Conservation (phyloP, 176 grass and related monocot species). For the Hsuehochloa calcarea region DNA sequence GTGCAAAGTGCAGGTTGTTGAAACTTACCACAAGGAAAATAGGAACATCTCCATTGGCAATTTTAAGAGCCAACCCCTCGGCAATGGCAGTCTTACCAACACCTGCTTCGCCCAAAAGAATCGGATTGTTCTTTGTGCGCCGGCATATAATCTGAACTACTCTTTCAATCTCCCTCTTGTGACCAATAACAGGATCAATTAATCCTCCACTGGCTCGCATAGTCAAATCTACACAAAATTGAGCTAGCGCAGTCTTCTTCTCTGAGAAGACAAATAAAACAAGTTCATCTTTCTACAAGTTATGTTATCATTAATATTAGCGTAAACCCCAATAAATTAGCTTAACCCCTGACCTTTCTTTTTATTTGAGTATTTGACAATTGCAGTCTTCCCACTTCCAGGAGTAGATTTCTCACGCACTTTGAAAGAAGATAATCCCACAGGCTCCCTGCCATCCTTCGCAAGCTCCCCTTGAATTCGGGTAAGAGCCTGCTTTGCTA, state of each 20-base stretch:
- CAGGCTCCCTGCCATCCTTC: conserved; percentile 72
- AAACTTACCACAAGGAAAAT: conserved; percentile 69
- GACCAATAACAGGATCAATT: conserved; percentile 95
- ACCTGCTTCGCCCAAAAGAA: conserved; percentile 98
- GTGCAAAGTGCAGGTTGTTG: not conserved
- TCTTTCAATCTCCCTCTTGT: conserved; percentile 75
- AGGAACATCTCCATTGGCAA: conserved; percentile 70
- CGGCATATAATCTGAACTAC: conserved; percentile 95
- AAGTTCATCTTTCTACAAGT: not conserved
- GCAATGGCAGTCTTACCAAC: conserved; percentile 97
- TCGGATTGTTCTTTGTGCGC: conserved; percentile 95
- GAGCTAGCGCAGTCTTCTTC: conserved; percentile 74
- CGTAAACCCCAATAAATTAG: conserved; percentile 12
- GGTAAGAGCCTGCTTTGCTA: conserved; percentile 63
- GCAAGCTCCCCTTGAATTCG: conserved; percentile 69
- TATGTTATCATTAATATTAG: conserved; percentile 4
- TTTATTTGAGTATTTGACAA: conserved; percentile 70
- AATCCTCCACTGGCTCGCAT: conserved; percentile 72
- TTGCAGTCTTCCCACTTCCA: conserved; percentile 51
- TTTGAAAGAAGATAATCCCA: conserved; percentile 54
- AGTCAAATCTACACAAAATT: conserved; percentile 96
- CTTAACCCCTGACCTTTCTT: conserved; percentile 60
- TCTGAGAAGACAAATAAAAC: conserved; percentile 50
- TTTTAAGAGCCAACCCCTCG: conserved; percentile 86
- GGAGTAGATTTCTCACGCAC: conserved; percentile 51